phyloP scores from a whole-genome alignment of 176 grass and related monocot species.

The Raddia distichophylla region DNA sequence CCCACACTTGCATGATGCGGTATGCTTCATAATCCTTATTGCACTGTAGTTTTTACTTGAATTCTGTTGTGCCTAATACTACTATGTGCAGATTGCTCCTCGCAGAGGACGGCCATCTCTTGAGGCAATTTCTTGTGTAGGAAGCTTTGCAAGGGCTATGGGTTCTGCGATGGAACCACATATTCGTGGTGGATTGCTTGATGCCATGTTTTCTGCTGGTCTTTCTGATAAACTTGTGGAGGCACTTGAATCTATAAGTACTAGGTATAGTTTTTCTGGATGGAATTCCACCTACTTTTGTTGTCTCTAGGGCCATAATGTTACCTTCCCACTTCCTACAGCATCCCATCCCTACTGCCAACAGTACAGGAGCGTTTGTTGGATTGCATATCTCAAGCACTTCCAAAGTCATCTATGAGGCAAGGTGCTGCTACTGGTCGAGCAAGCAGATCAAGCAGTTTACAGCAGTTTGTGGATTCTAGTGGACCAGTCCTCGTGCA shows the following conservation, averaged over 20 bases:
- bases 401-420: slow-evolving; percentile 73
- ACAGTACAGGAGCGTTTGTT: slow-evolving; percentile 91
- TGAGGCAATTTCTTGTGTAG: slow-evolving; percentile 95
- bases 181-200: slow-evolving; percentile 79
- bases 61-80: slow-evolving; percentile 34
- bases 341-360: slow-evolving; percentile 84
- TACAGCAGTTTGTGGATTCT: slow-evolving; percentile 72
- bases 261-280: slow-evolving; percentile 52
- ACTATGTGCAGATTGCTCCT: slow-evolving; percentile 81
- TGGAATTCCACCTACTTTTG: slow-evolving; percentile 25
- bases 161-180: slow-evolving; percentile 90
- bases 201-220: slow-evolving; percentile 88
- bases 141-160: slow-evolving; percentile 93
- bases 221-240: slow-evolving; percentile 83
- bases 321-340: slow-evolving; percentile 48
- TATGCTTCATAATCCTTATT: slow-evolving; percentile 49
- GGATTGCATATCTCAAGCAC: slow-evolving; percentile 79
- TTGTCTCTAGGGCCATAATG: slow-evolving; percentile 29
- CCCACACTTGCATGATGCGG: slow-evolving; percentile 82
- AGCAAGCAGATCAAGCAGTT: slow-evolving; percentile 58
- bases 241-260: slow-evolving; percentile 77
- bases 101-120: slow-evolving; percentile 88
- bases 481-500: slow-evolving; percentile 67
- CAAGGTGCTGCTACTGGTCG: slow-evolving; percentile 48
- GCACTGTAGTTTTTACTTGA: slow-evolving; percentile 38